Percentiles rank a stretch among this genome's conserved stretches.
Conservation (phyloP, 2,329 filamentous ascomycete species). For the Didymella keratinophila region DNA sequence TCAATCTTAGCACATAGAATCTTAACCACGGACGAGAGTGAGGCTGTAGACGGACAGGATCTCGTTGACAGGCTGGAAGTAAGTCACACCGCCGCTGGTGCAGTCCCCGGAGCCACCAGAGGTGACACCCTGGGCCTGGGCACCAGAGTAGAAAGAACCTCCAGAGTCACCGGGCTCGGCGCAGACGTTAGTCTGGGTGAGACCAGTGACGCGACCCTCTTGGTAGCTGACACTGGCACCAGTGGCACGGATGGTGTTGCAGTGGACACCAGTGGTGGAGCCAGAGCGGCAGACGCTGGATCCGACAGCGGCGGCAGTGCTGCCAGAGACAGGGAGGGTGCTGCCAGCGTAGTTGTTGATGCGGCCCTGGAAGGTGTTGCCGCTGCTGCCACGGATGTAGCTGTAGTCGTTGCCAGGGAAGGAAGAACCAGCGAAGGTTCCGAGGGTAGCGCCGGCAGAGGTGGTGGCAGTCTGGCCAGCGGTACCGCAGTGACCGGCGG, state of each 20-base stretch:
- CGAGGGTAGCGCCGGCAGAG: conserved; percentile 42
- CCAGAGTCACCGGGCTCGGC: conserved; percentile 56
- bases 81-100: conserved; percentile 49
- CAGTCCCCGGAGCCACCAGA: conserved; percentile 54
- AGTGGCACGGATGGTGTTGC: conserved; percentile 49
- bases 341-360: conserved; percentile 49
- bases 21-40: conserved; percentile 32
- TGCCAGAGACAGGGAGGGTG: conserved; percentile 49
- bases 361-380: conserved; percentile 39
- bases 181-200: conserved; percentile 53
- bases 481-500: conserved; percentile 53
- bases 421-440: conserved; percentile 50
- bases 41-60: conserved; percentile 52
- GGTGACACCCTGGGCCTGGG: conserved; percentile 55
- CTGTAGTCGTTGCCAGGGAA: conserved; percentile 54
- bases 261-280: conserved; percentile 53
- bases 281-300: conserved; percentile 54
- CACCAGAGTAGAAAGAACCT: conserved; percentile 52
- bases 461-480: conserved; percentile 45
- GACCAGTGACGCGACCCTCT: conserved; percentile 52
- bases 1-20: not conserved
- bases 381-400: conserved; percentile 49
- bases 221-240: conserved; percentile 52
- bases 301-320: conserved; percentile 49
- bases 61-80: conserved; percentile 55